Percentiles rank a stretch among this genome's conserved stretches.
phyloP scores from a whole-genome alignment of 305 asterid genomes.

The Euphrasia arctica region DNA sequence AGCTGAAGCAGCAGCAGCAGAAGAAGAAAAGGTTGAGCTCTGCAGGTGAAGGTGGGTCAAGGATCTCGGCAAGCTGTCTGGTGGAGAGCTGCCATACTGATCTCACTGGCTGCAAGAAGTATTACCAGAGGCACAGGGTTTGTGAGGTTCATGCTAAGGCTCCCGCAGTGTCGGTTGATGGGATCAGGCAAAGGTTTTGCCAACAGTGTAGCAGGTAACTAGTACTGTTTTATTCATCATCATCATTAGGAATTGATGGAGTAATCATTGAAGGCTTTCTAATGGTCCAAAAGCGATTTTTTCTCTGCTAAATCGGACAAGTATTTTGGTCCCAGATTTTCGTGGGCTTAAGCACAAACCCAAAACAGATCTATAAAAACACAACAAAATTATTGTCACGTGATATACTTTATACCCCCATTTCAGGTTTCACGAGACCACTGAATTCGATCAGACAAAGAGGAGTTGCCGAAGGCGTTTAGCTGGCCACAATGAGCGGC shows the following conservation, averaged over 20 bases:
- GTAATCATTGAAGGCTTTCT: neutral
- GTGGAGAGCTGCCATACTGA: constrained; percentile 47
- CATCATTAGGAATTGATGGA: too few relatives aligned
- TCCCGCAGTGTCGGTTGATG: constrained; percentile 38
- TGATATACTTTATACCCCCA: neutral
- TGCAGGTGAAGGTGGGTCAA: constrained; percentile 19
- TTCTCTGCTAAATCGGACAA: neutral
- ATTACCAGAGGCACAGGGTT: constrained; percentile 53
- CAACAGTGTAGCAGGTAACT: constrained; percentile 69
- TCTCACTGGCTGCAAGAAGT: constrained; percentile 42
- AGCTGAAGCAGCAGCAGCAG: constrained; percentile 10
- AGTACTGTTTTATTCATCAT: too few relatives aligned
- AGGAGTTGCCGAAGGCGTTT: constrained; percentile 55
- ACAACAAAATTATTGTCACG: neutral
- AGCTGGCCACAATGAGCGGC: constrained; percentile 57
- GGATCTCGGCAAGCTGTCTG: constrained; percentile 26
- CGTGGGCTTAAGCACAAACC: neutral
- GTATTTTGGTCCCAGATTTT: neutral
- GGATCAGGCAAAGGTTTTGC: constrained; percentile 51
- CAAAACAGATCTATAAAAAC: neutral
- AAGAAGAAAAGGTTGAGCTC: constrained; percentile 39
- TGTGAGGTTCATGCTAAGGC: constrained; percentile 57
- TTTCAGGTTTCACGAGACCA: constrained; percentile 49
- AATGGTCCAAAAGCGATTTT: neutral
- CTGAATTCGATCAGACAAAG: constrained; percentile 52